phyloP scores from a whole-genome alignment of 441 rosid genomes.

The Mallotus repandus region DNA sequence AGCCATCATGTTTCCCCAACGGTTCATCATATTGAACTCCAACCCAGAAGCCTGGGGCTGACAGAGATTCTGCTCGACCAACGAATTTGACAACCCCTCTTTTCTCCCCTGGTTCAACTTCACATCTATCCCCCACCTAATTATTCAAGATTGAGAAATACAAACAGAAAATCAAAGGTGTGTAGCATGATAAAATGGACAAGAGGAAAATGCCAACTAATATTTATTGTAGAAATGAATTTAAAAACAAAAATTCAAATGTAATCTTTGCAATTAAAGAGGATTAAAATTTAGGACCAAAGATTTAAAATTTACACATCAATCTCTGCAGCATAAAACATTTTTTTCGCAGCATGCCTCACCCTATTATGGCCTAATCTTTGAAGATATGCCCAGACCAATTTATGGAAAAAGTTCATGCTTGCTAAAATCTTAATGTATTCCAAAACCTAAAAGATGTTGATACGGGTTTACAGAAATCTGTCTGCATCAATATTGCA shows the following conservation, averaged over 20 bases:
- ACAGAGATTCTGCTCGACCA: conserved; percentile 79
- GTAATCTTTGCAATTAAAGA: neutral
- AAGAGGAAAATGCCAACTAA: neutral
- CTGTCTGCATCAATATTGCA: neutral
- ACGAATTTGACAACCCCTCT: conserved; percentile 86
- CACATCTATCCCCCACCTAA: conserved; percentile 91
- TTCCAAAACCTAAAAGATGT: too few relatives aligned
- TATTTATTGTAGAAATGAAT: conserved; percentile 4
- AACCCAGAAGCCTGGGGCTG: conserved; percentile 93
- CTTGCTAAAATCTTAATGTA: too few relatives aligned
- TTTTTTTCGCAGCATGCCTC: neutral
- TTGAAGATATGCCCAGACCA: neutral
- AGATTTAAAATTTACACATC: neutral
- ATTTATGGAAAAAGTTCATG: too few relatives aligned
- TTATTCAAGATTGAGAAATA: conserved; percentile 18
- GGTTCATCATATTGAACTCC: conserved; percentile 97
- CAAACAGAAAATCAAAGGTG: neutral
- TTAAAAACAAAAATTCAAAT: neutral
- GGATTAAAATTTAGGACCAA: neutral
- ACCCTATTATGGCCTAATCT: neutral
- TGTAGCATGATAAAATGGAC: neutral
- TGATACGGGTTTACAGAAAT: too few relatives aligned
- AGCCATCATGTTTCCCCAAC: conserved; percentile 92
- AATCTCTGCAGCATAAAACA: neutral
- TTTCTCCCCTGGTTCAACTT: conserved; percentile 93